A percentile compares a stretch with the other conserved stretches of the same genome.
Conservation (phyloP, 2,329 filamentous ascomycete genomes). For the Geosmithia morbida region DNA sequence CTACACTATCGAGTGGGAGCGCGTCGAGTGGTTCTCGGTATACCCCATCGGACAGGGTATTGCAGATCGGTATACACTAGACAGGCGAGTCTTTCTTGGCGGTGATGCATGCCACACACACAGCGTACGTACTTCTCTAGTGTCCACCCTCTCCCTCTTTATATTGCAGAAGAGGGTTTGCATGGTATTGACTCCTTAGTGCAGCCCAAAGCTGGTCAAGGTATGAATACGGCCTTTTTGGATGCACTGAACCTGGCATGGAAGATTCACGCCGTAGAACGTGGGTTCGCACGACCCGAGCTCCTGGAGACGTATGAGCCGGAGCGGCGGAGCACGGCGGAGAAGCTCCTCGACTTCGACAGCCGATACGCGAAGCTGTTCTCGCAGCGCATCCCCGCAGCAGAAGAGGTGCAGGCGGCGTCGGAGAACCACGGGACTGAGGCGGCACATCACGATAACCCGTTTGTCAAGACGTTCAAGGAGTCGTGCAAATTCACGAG, state of each 20-base stretch:
- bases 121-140: conserved; percentile 34
- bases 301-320: conserved; percentile 75
- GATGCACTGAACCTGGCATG: conserved; percentile 84
- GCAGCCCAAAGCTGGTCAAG: conserved; percentile 63
- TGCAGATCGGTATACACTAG: conserved; percentile 50
- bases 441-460: conserved; percentile 29
- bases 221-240: conserved; percentile 68
- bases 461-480: conserved; percentile 84
- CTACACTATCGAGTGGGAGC: conserved; percentile 53
- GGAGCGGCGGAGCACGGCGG: conserved; percentile 73
- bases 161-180: not conserved
- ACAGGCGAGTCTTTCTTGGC: conserved; percentile 58
- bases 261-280: conserved; percentile 89
- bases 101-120: conserved; percentile 73
- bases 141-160: not conserved
- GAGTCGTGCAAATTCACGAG: conserved; percentile 84
- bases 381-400: conserved; percentile 45
- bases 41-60: conserved; percentile 67
- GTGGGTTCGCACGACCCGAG: conserved; percentile 60
- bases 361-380: conserved; percentile 83
- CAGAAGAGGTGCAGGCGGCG: conserved; percentile 51
- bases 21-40: conserved; percentile 60
- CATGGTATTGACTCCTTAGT: conserved; percentile 13
- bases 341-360: conserved; percentile 75
- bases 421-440: conserved; percentile 16